Base-by-base conservation (phyloP, 352 stramenopile species). In the Sclerospora graminicola region DNA sequence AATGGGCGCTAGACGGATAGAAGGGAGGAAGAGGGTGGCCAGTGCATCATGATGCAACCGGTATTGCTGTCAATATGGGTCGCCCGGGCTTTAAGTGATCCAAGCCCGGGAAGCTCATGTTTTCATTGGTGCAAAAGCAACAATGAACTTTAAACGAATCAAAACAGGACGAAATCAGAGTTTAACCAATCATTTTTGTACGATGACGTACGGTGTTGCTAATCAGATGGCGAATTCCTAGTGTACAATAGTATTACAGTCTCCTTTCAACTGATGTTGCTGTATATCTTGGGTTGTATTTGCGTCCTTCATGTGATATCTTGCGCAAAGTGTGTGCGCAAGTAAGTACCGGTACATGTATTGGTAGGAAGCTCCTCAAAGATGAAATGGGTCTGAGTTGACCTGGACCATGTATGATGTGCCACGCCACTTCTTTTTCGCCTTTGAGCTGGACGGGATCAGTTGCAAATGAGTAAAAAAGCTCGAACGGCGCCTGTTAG, bases 1-100 rank as follows among this genome's bases (percentile, higher is more conserved):
- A 72, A 68, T 72, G 62, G 13, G 46, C 36, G 45, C 11, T 19
- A 27, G 54, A 39, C 28, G 14, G 18, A 10, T 19, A 46, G 27
- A 29, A 41, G 43, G 26, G 35, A 62, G 55, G 42, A 48, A 51
- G 31, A 16, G 48, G 36, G 37, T 41, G 52, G 28, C 46, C 51
- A 57, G 41, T 41, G 48, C 54, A 49, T 51, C 41, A n/a, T n/a
- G 33, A 29, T 19, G 20, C 20, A 53, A 55, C 45, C 45, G 45
- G 39, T 50, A 57, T 54, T 41, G 41, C 15, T 7, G 18, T 27
- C 41, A 51, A 54, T 58, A 57, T 40, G 56, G 47, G 38, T 28
- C 39, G 29, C 26, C 27, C 15, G 35, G 40, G 35, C 39, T 45
- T 45, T 2, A n/a, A 41, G 33, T 51, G 39, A 51, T 48, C 14